A percentile compares a stretch with the other conserved stretches of the same genome.
Conservation (phyloP, 805 yeast genomes). For the Barnettozyma pratensis region DNA sequence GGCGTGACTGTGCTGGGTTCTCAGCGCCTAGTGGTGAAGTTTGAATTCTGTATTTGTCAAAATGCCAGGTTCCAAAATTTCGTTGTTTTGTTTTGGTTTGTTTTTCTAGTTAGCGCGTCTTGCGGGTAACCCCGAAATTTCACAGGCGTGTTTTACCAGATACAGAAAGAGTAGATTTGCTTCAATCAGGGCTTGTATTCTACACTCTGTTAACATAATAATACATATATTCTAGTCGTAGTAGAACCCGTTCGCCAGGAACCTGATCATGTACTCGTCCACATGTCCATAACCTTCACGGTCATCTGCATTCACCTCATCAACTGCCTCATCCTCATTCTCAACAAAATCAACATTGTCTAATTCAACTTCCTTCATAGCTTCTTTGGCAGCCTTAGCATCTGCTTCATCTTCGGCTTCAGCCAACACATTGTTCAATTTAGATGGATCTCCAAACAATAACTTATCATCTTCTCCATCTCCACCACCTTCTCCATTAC, state of each 20-base stretch:
- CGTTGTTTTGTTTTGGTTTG: slow-evolving; percentile 4
- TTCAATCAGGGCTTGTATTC: too few relatives aligned
- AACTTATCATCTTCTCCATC: slow-evolving; percentile 28
- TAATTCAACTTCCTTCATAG: slow-evolving; percentile 77
- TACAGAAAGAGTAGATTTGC: too few relatives aligned
- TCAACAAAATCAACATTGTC: slow-evolving; percentile 86
- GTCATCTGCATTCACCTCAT: slow-evolving; percentile 50
- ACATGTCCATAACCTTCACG: slow-evolving; percentile 66
- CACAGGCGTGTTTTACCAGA: too few relatives aligned
- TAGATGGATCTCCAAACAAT: slow-evolving; percentile 29
- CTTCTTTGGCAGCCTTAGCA: slow-evolving; percentile 76
- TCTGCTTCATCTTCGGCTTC: slow-evolving; percentile 95
- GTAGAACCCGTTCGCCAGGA: slow-evolving; percentile 78
- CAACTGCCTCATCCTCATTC: slow-evolving; percentile 19
- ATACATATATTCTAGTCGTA: slow-evolving; percentile 28
- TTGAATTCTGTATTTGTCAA: too few relatives aligned
- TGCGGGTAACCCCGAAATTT: slow-evolving; percentile 7
- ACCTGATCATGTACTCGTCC: slow-evolving; percentile 94
- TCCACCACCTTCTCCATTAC: slow-evolving; percentile 30
- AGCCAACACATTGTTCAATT: slow-evolving; percentile 62
- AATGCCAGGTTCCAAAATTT: too few relatives aligned
- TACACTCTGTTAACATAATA: too few relatives aligned
- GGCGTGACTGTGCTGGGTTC: neutral
- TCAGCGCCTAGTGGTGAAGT: neutral
- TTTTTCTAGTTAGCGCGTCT: slow-evolving; percentile 4